Conservation (phyloP, 169 alveolate genomes). For the Plasmodium vivax region DNA sequence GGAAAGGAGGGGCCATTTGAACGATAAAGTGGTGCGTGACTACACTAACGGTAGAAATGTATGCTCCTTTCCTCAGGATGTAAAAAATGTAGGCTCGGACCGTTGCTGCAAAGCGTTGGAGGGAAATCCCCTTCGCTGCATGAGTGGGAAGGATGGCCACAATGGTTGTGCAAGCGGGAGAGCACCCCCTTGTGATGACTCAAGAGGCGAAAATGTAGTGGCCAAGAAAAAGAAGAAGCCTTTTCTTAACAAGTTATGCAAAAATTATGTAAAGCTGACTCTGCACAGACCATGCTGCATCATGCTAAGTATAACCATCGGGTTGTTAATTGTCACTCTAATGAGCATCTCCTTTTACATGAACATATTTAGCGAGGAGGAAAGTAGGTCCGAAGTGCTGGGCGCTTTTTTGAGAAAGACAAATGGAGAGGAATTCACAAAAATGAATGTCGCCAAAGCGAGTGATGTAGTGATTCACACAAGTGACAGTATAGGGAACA, state of each 20-base stretch:
- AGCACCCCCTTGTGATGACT: neutral
- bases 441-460: conserved; percentile 14
- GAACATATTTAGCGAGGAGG: neutral
- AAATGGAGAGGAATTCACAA: neutral
- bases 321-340: conserved; percentile 4
- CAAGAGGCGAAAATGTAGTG: neutral
- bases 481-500: conserved; percentile 22
- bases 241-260: conserved; percentile 21
- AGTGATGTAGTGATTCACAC: conserved; percentile 19
- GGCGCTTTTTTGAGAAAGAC: neutral
- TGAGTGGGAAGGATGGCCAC: neutral
- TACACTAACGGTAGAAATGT: neutral
- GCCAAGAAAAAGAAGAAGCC: neutral
- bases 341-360: conserved; percentile 9
- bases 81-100: neutral
- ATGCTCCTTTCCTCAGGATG: neutral
- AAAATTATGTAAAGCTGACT: conserved; percentile 18
- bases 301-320: conserved; percentile 17
- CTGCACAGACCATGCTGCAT: conserved; percentile 3
- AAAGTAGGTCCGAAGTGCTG: neutral
- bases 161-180: neutral
- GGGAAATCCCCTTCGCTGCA: neutral
- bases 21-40: neutral
- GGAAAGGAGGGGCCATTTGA: neutral
- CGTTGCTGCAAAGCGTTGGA: neutral